These are phyloP conservation scores for Claviceps maximensis DNA, from an alignment of 2,329 filamentous ascomycete species.

Conservation along the genomic window DNA sequence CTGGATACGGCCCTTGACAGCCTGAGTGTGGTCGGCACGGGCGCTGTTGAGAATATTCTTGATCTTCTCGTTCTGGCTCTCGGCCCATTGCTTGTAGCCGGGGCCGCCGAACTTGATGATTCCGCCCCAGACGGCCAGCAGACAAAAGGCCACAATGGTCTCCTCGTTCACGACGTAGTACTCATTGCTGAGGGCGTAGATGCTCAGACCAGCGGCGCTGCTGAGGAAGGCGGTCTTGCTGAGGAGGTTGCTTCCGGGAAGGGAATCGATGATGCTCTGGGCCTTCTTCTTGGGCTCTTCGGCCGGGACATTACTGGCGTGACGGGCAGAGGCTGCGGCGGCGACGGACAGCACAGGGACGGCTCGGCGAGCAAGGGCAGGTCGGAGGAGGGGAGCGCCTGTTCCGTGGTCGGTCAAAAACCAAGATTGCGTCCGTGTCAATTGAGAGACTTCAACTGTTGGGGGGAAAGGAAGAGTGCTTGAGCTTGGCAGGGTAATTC, in stretches of 20 bases:
- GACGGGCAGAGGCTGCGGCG: conserved; percentile 47
- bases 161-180: conserved; percentile 99
- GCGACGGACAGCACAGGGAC: conserved; percentile 62
- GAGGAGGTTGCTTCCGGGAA: conserved; percentile 82
- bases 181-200: conserved; percentile 98
- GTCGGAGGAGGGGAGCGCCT: conserved; percentile 88
- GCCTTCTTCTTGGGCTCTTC: conserved; percentile 95
- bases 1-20: conserved; percentile 87
- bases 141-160: conserved; percentile 82
- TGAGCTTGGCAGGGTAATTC: neutral
- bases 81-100: conserved; percentile 83
- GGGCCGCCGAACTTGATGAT: conserved; percentile 91
- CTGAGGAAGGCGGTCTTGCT: conserved; percentile 97
- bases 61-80: conserved; percentile 81
- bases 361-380: conserved; percentile 60
- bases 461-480: neutral
- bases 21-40: conserved; percentile 84
- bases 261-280: conserved; percentile 82
- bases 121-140: conserved; percentile 84
- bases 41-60: conserved; percentile 90
- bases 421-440: neutral
- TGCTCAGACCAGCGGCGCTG: conserved; percentile 74
- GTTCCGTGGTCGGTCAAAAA: conserved; percentile 8
- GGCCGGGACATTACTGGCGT: conserved; percentile 63
- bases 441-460: conserved; percentile 16